Evolutionary conservation across 1,284 basidiomycete genomes (phyloP), one percentile per base, ranked within the genome.

Genomic region (Inonotus hispidus): DNA sequence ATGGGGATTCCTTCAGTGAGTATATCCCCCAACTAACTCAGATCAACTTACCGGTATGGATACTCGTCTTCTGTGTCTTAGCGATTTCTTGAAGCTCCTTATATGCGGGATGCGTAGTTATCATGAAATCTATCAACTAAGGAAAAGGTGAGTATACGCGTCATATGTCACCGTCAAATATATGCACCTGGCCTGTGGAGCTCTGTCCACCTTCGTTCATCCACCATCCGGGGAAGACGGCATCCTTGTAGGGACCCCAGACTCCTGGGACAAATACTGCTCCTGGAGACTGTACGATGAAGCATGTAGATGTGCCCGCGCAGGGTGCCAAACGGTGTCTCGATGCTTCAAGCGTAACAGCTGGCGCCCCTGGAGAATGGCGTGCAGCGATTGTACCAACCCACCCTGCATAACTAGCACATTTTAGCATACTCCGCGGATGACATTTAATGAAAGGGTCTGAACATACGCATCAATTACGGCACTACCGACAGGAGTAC

Each of bases 121-220:
- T 83, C 73, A 97, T 88, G 71, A 97, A 98, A 70, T 99, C 94
- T 66, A 98, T 95, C 25, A 98, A 81, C 87, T 92, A 43, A 23
- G 23, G 19, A 56, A 39, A 35, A 32, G 11, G 35, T 43, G 43
- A 63, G 53, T 41, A 27, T 62, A 47, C 56, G 39, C 29, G 53
- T 27, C 13, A 37, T 27, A 46, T 25, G 43, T 60, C 38, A 37
- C 55, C 11, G 70, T 23, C 3, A 38, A 39, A 39, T 13, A 21
- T 13, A 61, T 71, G 58, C 62, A 87, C 87, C 76, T 97, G 95
- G n/a, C 96, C 97, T 0, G 96, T 99, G 0, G 95, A 96, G 19
- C 94, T 97, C 74, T 99, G 96, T 0, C 96, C 96, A 45, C 96
- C 96, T 75, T 99, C 96, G 70, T 97, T 99, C 94, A 98, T 98